phyloP scores from a whole-genome alignment of 768 basidiomycete genomes.

The Leccinum sublutescens region DNA sequence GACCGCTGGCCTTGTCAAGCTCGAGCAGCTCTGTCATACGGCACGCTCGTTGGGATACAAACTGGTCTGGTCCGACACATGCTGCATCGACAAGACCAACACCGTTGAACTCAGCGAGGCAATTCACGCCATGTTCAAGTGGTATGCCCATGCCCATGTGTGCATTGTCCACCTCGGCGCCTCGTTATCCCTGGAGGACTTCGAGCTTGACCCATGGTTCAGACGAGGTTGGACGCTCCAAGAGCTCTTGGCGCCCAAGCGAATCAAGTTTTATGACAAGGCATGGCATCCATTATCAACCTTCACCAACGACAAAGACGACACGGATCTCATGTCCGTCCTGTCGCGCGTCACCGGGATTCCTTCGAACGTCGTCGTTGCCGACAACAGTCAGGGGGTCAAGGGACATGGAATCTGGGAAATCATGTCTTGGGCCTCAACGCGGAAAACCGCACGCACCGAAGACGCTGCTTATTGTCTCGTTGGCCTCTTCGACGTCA shows the following conservation, averaged over 20 bases:
- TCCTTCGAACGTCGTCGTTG: conserved; percentile 12
- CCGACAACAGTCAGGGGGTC: conserved; percentile 21
- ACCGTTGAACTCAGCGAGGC: conserved; percentile 30
- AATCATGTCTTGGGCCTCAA: conserved; percentile 32
- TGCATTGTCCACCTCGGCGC: conserved; percentile 28
- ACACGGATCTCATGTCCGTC: conserved; percentile 3
- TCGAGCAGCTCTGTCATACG: conserved; percentile 20
- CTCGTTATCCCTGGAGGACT: conserved; percentile 13
- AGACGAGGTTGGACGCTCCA: conserved; percentile 26
- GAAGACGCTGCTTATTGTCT: conserved; percentile 33
- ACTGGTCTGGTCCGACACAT: conserved; percentile 31
- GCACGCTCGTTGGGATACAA: conserved; percentile 19
- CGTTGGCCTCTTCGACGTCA: conserved; percentile 28
- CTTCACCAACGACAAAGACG: conserved; percentile 16
- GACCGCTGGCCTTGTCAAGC: conserved; percentile 15
- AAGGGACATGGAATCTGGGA: conserved; percentile 19
- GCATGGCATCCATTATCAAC: conserved; percentile 19
- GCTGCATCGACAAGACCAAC: conserved; percentile 30
- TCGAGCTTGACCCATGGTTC: conserved; percentile 28
- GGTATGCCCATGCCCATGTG: conserved; percentile 31
- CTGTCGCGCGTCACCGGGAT: conserved; percentile 20
- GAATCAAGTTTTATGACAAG: conserved; percentile 26
- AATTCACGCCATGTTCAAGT: conserved; percentile 33
- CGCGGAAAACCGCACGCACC: conserved; percentile 25
- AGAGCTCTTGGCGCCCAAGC: conserved; percentile 28